Percentiles rank a stretch among this genome's conserved stretches.
These are phyloP conservation scores for Triticum turgidum DNA, from an alignment of 176 grass and related monocot genomes.

Conservation along the genomic window DNA sequence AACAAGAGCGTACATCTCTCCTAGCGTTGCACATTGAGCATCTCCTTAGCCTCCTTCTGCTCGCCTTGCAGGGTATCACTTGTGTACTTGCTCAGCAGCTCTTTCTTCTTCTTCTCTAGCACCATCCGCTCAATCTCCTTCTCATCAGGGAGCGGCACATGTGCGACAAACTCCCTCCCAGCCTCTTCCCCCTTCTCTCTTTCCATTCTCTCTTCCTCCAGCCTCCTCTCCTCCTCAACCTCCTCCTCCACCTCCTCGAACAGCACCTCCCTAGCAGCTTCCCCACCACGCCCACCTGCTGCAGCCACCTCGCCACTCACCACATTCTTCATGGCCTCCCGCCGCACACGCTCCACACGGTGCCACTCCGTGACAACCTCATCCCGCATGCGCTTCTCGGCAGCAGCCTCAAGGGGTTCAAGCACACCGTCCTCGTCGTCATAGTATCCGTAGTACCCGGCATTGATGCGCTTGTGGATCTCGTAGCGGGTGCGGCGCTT, in stretches of 20 bases:
- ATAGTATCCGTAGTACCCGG: constrained; percentile 86
- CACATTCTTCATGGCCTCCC: constrained; percentile 83
- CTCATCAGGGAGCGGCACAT: constrained; percentile 85
- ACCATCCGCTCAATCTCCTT: constrained; percentile 97
- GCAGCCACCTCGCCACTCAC: constrained; percentile 74
- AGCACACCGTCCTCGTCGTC: constrained; percentile 96
- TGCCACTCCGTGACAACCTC: constrained; percentile 62
- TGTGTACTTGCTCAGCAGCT: constrained; percentile 86
- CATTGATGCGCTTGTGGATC: constrained; percentile 93
- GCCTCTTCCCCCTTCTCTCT: constrained; percentile 50
- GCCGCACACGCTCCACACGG: constrained; percentile 63
- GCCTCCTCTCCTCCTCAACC: constrained; percentile 88
- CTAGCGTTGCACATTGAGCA: constrained; percentile 90
- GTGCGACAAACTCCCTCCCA: constrained; percentile 76
- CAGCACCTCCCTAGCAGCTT: constrained; percentile 58
- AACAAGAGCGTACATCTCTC: constrained; percentile 35
- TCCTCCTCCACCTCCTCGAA: constrained; percentile 94
- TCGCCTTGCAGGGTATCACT: constrained; percentile 66
- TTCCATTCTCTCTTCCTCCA: constrained; percentile 61
- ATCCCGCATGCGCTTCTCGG: constrained; percentile 67
- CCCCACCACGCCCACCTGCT: constrained; percentile 40
- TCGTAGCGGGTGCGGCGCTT: constrained; percentile 87
- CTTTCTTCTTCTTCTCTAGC: constrained; percentile 89
- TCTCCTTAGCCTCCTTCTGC: constrained; percentile 85
- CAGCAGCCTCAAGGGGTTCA: constrained; percentile 68